phyloP scores from a whole-genome alignment of 805 yeast species.

The Kockiozyma suomiensis region DNA sequence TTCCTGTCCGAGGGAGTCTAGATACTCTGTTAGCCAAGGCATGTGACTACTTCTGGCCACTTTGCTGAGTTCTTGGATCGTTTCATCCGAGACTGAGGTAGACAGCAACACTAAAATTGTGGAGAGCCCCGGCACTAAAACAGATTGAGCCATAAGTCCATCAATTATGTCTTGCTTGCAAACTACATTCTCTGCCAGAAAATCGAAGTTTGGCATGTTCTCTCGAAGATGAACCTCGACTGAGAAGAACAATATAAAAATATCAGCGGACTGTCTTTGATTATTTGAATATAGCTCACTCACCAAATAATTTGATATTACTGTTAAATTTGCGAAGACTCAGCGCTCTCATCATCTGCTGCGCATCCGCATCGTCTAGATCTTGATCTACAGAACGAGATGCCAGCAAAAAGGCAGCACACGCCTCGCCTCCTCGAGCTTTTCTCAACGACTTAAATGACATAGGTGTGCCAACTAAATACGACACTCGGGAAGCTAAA shows the following conservation, averaged over 20 bases:
- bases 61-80: constrained; percentile 2
- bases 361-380: constrained; percentile 20
- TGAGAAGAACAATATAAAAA: neutral
- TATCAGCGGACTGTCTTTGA: neutral
- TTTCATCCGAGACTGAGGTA: constrained; percentile 16
- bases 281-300: neutral
- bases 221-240: constrained; percentile 24
- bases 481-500: constrained; percentile 14
- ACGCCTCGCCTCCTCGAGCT: constrained; percentile 8
- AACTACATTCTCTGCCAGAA: constrained; percentile 18
- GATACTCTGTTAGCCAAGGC: constrained; percentile 22
- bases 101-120: constrained; percentile 15
- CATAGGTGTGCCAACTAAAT: constrained; percentile 14
- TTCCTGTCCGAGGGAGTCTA: constrained; percentile 10
- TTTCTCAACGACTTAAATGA: constrained; percentile 16
- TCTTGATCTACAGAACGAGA: constrained; percentile 6
- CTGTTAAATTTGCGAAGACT: constrained; percentile 18
- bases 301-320: constrained; percentile 14
- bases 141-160: constrained; percentile 21
- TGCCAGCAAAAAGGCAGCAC: constrained; percentile 21
- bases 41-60: neutral
- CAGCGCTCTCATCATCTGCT: constrained; percentile 23
- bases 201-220: constrained; percentile 21
- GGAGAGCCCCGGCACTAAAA: constrained; percentile 22
- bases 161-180: constrained; percentile 23